Evolutionary conservation across 1,284 basidiomycete genomes (phyloP).

Genomic region (Leccinum angustisporum): DNA sequence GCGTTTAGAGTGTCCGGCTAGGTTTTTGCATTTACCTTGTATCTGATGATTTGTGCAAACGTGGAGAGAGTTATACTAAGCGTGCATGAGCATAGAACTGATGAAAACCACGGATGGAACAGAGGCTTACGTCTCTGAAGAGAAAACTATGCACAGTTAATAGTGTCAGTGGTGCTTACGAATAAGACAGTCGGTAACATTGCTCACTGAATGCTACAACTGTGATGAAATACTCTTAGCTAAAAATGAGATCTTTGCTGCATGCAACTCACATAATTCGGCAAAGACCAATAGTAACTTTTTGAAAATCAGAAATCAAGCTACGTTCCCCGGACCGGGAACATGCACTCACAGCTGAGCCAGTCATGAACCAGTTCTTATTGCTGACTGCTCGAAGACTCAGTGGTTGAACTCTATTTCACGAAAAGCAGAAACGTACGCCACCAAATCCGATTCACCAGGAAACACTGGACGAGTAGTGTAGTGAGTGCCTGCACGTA

Average conservation of each 20-base stretch:
- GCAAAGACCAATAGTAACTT: slow-evolving; percentile 40
- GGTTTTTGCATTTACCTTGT: slow-evolving; percentile 23
- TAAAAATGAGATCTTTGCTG: not conserved
- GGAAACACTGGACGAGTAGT: slow-evolving; percentile 38
- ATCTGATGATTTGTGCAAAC: slow-evolving; percentile 37
- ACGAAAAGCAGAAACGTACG: slow-evolving; percentile 16
- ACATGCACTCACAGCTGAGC: slow-evolving; percentile 11
- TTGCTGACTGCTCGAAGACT: slow-evolving; percentile 27
- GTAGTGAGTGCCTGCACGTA: slow-evolving; percentile 29
- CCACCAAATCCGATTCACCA: slow-evolving; percentile 29
- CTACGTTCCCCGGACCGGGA: not conserved
- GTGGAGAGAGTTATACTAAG: slow-evolving; percentile 37
- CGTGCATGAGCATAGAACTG: slow-evolving; percentile 2
- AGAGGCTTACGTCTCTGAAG: slow-evolving; percentile 38
- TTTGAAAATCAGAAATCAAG: not conserved
- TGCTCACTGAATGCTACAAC: slow-evolving; percentile 18
- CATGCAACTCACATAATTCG: slow-evolving; percentile 48
- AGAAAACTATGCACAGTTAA: slow-evolving; percentile 35
- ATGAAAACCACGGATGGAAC: not conserved
- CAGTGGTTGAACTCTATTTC: too few relatives aligned
- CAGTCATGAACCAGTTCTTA: slow-evolving; percentile 13
- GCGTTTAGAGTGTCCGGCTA: not conserved
- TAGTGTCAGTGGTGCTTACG: slow-evolving; percentile 5
- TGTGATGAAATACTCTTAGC: slow-evolving; percentile 12
- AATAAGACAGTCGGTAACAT: not conserved